A percentile compares a stretch with the other conserved stretches of the same genome.
Evolutionary conservation across 1,139 yeast genomes (phyloP).

Genomic region (Yamadazyma conglobata): DNA sequence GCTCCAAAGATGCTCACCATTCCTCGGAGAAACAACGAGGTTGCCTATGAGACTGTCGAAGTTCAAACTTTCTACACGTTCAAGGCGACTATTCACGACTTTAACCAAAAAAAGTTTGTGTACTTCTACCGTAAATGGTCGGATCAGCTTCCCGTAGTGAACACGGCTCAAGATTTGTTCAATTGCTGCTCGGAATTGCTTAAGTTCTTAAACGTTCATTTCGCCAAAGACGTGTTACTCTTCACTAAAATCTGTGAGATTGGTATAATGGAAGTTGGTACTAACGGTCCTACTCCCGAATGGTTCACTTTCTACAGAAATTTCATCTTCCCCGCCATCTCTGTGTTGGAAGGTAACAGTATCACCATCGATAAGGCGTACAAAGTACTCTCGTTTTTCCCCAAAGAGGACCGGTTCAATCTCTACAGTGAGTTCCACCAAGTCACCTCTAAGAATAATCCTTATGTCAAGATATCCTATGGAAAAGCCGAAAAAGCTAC

Average conservation of each 20-base stretch:
- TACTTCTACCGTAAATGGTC: slow-evolving; percentile 59
- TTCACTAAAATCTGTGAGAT: slow-evolving; percentile 63
- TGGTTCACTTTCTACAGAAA: slow-evolving; percentile 69
- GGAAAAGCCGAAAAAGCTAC: slow-evolving; percentile 78
- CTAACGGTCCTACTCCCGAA: slow-evolving; percentile 23
- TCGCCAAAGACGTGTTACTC: slow-evolving; percentile 49
- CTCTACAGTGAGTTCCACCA: slow-evolving; percentile 77
- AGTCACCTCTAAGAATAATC: slow-evolving; percentile 55
- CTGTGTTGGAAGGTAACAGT: slow-evolving; percentile 59
- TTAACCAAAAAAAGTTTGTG: slow-evolving; percentile 28
- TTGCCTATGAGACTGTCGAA: slow-evolving; percentile 25
- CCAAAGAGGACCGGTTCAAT: slow-evolving; percentile 66
- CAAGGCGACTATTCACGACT: slow-evolving; percentile 27
- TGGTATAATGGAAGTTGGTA: slow-evolving; percentile 37
- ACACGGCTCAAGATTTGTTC: slow-evolving; percentile 44
- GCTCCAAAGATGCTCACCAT: slow-evolving; percentile 24
- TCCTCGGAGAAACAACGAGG: slow-evolving; percentile 30
- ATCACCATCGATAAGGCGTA: slow-evolving; percentile 61
- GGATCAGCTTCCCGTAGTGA: slow-evolving; percentile 33
- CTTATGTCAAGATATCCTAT: slow-evolving; percentile 59
- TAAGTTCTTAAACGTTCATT: slow-evolving; percentile 52
- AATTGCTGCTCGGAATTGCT: slow-evolving; percentile 46
- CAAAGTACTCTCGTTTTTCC: slow-evolving; percentile 49
- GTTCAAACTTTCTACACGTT: slow-evolving; percentile 23
- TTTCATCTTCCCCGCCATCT: slow-evolving; percentile 65